Evolutionary conservation across 225 moss, liverwort and hornwort genomes (phyloP).

Genomic region (Climacium dendroides): DNA sequence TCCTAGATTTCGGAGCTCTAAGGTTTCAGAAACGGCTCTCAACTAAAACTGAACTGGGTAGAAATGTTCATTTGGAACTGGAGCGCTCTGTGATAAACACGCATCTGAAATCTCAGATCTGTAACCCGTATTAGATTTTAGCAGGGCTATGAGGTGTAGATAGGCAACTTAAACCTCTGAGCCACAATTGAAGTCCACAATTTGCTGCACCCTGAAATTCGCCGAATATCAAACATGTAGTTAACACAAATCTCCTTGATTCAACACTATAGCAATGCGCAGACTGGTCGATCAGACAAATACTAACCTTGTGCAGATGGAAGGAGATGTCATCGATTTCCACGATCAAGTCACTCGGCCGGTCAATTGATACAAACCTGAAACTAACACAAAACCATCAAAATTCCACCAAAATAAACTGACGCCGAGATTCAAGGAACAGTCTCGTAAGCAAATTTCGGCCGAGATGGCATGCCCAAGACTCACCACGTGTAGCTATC

Average conservation of each 20-base stretch:
- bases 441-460: neutral
- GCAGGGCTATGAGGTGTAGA: neutral
- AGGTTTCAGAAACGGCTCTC: neutral
- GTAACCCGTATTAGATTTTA: neutral
- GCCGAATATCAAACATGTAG: neutral
- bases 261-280: neutral
- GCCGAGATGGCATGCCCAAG: neutral
- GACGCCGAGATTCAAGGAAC: neutral
- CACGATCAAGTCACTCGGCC: slow-evolving; percentile 62
- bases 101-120: neutral
- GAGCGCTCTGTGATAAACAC: neutral
- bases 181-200: neutral
- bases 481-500: slow-evolving; percentile 25
- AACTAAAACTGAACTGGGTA: neutral
- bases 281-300: neutral
- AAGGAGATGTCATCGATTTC: slow-evolving; percentile 67
- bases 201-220: neutral
- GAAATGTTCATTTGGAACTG: neutral
- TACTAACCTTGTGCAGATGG: slow-evolving; percentile 69
- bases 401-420: neutral
- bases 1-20: no score
- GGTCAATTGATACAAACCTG: slow-evolving; percentile 23
- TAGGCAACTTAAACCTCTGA: neutral
- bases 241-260: neutral
- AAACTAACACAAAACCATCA: neutral